phyloP scores from a whole-genome alignment of 805 yeast genomes.

The Nakazawaea populi region DNA sequence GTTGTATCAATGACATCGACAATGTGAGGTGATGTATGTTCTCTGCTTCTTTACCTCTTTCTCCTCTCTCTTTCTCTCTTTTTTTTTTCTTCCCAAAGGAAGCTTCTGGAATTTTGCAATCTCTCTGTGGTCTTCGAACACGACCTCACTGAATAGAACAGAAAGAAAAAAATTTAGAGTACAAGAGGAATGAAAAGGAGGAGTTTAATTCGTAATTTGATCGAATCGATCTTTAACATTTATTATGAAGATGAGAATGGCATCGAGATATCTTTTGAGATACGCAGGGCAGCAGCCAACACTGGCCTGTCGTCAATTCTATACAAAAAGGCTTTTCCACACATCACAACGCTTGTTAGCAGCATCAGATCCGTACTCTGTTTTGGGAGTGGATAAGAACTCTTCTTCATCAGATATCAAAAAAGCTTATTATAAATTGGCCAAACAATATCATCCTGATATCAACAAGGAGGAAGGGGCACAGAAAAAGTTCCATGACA shows the following conservation, averaged over 20 bases:
- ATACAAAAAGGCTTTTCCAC: slow-evolving; percentile 34
- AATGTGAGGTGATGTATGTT: too few relatives aligned
- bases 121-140: background rate
- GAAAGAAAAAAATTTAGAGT: background rate
- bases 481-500: slow-evolving; percentile 82
- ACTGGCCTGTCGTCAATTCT: slow-evolving; percentile 8
- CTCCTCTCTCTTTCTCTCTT: background rate
- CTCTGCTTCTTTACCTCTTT: too few relatives aligned
- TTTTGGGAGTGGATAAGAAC: slow-evolving; percentile 66
- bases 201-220: too few relatives aligned
- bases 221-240: too few relatives aligned
- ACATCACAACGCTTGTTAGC: slow-evolving; percentile 24
- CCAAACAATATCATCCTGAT: slow-evolving; percentile 95
- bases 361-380: slow-evolving; percentile 71
- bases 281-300: background rate
- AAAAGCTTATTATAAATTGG: slow-evolving; percentile 89
- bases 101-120: background rate
- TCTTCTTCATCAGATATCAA: slow-evolving; percentile 85
- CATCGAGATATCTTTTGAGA: background rate
- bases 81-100: background rate
- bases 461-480: slow-evolving; percentile 88
- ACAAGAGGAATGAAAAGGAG: background rate
- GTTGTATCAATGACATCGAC: slow-evolving; percentile 21
- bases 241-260: background rate
- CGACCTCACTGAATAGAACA: background rate